A percentile compares a stretch with the other conserved stretches of the same genome.
phyloP scores from a whole-genome alignment of 2,329 filamentous ascomycete genomes.

The Colletotrichum godetiae region DNA sequence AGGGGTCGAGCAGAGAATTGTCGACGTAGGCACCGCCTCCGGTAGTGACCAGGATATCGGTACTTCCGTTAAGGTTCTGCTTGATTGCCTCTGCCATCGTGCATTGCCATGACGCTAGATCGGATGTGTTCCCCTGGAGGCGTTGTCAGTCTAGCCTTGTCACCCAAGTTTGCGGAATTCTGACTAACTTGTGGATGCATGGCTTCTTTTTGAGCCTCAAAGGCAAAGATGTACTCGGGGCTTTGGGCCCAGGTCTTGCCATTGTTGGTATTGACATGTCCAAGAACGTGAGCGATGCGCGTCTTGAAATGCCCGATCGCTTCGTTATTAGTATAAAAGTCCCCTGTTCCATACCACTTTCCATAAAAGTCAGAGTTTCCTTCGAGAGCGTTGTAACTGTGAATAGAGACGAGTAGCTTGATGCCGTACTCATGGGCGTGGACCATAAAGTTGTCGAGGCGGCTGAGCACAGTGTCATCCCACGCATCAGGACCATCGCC shows the following conservation, averaged over 20 bases:
- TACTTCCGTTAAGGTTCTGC: constrained; percentile 36
- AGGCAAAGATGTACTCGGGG: constrained; percentile 40
- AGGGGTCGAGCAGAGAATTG: constrained; percentile 35
- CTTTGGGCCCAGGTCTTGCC: constrained; percentile 36
- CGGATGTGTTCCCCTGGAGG: constrained; percentile 34
- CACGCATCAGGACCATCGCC: constrained; percentile 27
- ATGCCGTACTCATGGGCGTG: constrained; percentile 33
- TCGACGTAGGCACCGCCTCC: constrained; percentile 37
- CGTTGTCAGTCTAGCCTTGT: not conserved
- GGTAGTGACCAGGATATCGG: constrained; percentile 37
- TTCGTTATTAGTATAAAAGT: constrained; percentile 30
- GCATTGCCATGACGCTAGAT: constrained; percentile 39
- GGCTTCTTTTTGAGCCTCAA: constrained; percentile 40
- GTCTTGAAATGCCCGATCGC: constrained; percentile 32
- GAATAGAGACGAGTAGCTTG: constrained; percentile 35
- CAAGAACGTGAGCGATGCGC: constrained; percentile 30
- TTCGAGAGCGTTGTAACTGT: constrained; percentile 33
- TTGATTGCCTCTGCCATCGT: constrained; percentile 40
- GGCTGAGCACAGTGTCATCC: constrained; percentile 35
- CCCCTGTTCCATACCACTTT: constrained; percentile 33
- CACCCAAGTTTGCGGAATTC: no score
- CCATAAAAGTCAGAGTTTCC: constrained; percentile 30
- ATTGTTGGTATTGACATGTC: constrained; percentile 33
- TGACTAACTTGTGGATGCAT: constrained; percentile 36
- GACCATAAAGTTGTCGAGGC: constrained; percentile 34